Evolutionary conservation across 306 rosid species (phyloP), one percentile per base, ranked within the genome.

Genomic region (Vachellia pachyceras): DNA sequence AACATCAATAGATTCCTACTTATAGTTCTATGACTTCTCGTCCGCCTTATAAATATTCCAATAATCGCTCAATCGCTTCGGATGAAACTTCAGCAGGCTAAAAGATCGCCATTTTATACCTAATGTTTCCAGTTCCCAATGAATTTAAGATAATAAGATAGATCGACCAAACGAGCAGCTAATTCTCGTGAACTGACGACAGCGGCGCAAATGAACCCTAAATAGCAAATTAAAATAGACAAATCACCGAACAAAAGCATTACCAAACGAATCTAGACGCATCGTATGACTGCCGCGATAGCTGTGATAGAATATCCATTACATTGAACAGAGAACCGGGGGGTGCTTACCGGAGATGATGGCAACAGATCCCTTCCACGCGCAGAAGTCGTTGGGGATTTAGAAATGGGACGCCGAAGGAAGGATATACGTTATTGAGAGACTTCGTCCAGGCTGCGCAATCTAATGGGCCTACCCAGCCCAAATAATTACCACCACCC

Each of bases 281-380:
- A 39, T 6, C 33, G 29, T 11, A 41, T 7, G 7, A 33, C 2
- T 33, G 12, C 29, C 12, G 44, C 29, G 35, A 9, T n/a, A 46
- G 29, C 17, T 4, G 25, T 18, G n/a, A 44, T 14, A 9, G 17
- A 79, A 79, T 77, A 47, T 84, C 42, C n/a, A n/a, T 67, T n/a
- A 47, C 3, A 72, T 45, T 9, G 6, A 70, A 50, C 20, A 25
- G 40, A 47, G 25, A 9, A 10, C 33, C 33, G 33, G 17, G 36
- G 15, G 2, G n/a, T 6, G 45, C 35, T 69, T n/a, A 77, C 81
- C 81, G 25, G 81, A 45, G 39, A 41, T 13, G 15, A 55, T 42
- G 64, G 76, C 74, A 4, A 20, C 36, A 17, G 49, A 78, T 83
- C 66, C 39, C 49, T 74, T 78, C 72, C 46, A 22, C 72, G 37